Evolutionary conservation across 257 asterid genomes (phyloP).

Genomic region (Solanum medicagineum): DNA sequence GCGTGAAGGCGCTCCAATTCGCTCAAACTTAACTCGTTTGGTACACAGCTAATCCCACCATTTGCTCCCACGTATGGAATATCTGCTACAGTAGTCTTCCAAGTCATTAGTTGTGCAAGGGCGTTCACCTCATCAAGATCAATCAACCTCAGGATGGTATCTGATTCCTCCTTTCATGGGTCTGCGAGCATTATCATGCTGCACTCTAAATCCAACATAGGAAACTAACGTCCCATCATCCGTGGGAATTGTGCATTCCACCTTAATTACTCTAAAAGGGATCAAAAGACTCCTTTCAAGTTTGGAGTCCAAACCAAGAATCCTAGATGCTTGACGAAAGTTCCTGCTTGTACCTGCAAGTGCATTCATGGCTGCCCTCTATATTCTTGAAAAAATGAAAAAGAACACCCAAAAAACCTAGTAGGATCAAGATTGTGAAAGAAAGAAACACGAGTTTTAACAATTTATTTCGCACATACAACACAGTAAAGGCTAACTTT

Average conservation of each 20-base stretch:
- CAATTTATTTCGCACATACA: too few species aligned
- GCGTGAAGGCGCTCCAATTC: too few species aligned
- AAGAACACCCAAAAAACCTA: not conserved
- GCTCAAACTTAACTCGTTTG: too few species aligned
- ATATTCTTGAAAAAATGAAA: not conserved
- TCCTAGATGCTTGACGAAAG: constrained; percentile 80
- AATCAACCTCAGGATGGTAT: constrained; percentile 85
- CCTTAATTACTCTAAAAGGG: constrained; percentile 97
- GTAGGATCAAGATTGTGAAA: not conserved
- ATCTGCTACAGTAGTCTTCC: constrained; percentile 84
- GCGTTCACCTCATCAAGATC: constrained; percentile 76
- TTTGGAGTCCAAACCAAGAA: constrained; percentile 33
- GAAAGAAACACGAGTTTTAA: not conserved
- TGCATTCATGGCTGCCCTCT: constrained; percentile 50
- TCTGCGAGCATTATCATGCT: constrained; percentile 95
- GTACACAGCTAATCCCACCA: constrained; percentile 55
- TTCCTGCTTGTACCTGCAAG: constrained; percentile 87
- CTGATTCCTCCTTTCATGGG: constrained; percentile 99
- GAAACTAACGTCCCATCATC: constrained; percentile 88
- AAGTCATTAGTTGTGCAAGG: constrained; percentile 93
- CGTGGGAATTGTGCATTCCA: constrained; percentile 88
- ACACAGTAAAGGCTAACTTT: too few species aligned
- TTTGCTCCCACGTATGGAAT: constrained; percentile 97
- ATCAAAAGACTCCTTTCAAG: constrained; percentile 57
- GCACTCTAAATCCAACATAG: constrained; percentile 83